Evolutionary conservation across 192 early-diverging fungal species (phyloP).

Genomic region (Allomyces arbusculus): DNA sequence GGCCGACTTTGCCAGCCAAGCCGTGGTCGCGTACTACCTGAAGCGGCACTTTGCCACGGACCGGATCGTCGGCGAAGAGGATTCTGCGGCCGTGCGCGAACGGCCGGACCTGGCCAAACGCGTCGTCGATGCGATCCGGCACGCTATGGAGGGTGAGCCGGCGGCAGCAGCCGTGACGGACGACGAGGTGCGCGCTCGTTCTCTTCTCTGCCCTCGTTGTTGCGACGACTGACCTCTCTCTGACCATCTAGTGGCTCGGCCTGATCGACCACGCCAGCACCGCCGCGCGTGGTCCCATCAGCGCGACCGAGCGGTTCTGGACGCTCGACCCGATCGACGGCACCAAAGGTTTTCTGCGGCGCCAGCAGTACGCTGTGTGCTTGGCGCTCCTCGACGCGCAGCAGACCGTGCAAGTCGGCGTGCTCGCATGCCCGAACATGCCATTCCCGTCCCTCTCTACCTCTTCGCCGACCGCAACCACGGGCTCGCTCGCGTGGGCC

Average conservation of each 20-base stretch:
- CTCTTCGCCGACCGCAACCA: constrained; percentile 30
- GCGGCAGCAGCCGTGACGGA: constrained; percentile 42
- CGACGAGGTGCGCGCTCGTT: background rate
- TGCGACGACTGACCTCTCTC: background rate
- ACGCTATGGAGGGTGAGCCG: constrained; percentile 29
- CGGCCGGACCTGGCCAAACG: constrained; percentile 43
- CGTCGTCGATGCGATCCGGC: constrained; percentile 64
- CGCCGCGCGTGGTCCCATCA: constrained; percentile 47
- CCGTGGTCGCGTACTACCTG: constrained; percentile 72
- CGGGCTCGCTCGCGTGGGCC: constrained; percentile 61
- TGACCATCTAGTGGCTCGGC: constrained; percentile 34
- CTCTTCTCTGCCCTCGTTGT: background rate
- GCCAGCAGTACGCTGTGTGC: constrained; percentile 94
- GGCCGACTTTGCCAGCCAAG: constrained; percentile 89
- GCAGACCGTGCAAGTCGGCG: constrained; percentile 69
- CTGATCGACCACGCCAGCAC: constrained; percentile 84
- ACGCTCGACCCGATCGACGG: constrained; percentile 83
- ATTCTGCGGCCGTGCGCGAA: constrained; percentile 55
- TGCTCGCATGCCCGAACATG: constrained; percentile 70
- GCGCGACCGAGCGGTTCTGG: constrained; percentile 32
- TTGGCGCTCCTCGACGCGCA: constrained; percentile 66
- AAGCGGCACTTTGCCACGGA: constrained; percentile 59
- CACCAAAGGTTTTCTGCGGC: constrained; percentile 95
- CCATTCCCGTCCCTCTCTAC: constrained; percentile 21
- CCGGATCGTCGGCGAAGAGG: constrained; percentile 90